Percentiles rank a stretch among this genome's conserved stretches.
Conservation (phyloP, 2,329 filamentous ascomycete genomes). For the Ophiostoma ulmi region DNA sequence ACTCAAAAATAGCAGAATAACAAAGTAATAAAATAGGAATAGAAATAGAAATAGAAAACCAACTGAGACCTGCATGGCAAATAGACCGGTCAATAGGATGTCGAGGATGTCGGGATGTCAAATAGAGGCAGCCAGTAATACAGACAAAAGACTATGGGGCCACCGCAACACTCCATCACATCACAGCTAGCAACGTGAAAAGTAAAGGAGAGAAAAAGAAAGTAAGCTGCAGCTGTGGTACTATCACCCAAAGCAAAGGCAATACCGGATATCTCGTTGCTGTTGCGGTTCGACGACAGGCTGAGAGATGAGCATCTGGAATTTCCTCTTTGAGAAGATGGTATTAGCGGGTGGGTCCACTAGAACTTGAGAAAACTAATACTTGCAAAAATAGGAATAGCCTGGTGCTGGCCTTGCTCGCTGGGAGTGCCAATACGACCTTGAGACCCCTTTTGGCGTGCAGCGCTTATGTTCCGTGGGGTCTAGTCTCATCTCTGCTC, state of each 20-base stretch:
- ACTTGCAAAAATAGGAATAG: not conserved
- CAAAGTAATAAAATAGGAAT: not conserved
- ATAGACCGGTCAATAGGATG: constrained; percentile 11
- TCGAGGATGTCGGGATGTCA: constrained; percentile 1
- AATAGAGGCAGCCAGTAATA: not conserved
- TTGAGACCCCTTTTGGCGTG: constrained; percentile 2
- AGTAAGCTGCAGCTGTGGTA: not conserved
- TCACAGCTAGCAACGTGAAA: not conserved
- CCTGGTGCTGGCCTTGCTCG: not conserved
- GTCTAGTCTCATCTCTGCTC: too few relatives aligned
- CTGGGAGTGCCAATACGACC: constrained; percentile 1
- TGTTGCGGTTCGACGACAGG: constrained; percentile 3
- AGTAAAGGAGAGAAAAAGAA: not conserved
- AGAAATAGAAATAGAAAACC: not conserved
- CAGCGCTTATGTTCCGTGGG: not conserved
- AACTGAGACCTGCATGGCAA: constrained; percentile 8
- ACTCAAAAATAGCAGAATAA: not conserved
- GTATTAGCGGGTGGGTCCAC: not conserved
- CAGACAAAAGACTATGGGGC: not conserved
- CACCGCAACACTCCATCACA: constrained; percentile 4
- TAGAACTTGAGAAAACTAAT: not conserved
- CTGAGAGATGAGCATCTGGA: not conserved
- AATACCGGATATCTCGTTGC: constrained; percentile 2
- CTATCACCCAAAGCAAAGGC: not conserved
- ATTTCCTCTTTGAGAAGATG: not conserved